phyloP scores from a whole-genome alignment of 306 rosid genomes.

The Pyrus bretschneideri region DNA sequence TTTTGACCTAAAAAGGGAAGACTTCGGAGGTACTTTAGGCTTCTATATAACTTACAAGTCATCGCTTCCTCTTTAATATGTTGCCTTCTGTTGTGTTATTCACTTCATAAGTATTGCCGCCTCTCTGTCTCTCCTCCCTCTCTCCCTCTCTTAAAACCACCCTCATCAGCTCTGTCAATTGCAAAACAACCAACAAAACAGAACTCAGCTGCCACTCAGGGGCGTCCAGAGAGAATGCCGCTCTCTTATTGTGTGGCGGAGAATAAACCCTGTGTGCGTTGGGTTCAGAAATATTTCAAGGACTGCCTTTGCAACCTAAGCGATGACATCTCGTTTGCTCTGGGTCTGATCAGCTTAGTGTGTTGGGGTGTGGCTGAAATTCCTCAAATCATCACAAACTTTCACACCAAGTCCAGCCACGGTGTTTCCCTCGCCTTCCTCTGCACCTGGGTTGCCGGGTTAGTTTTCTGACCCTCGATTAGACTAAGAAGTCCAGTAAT shows the following conservation, averaged over 20 bases:
- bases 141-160: not conserved
- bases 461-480: not conserved
- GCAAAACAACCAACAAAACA: not conserved
- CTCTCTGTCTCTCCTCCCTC: not conserved
- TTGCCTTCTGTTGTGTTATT: not conserved
- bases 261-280: slow-evolving; percentile 51
- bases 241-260: slow-evolving; percentile 55
- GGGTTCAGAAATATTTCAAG: slow-evolving; percentile 64
- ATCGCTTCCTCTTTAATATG: not conserved
- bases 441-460: slow-evolving; percentile 97
- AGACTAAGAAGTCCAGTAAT: not conserved
- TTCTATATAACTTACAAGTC: not conserved
- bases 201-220: not conserved
- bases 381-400: slow-evolving; percentile 88
- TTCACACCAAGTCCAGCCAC: slow-evolving; percentile 69
- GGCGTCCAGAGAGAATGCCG: slow-evolving; percentile 31
- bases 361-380: slow-evolving; percentile 92
- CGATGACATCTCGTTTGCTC: slow-evolving; percentile 64
- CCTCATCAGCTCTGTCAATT: not conserved
- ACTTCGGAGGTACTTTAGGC: too few species aligned
- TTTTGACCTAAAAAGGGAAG: not conserved
- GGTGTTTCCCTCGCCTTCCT: slow-evolving; percentile 88
- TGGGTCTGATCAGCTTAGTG: slow-evolving; percentile 54
- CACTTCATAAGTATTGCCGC: not conserved
- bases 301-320: slow-evolving; percentile 74